Evolutionary conservation across 768 basidiomycete species (phyloP).

Genomic region (Cantharellus anzutake): DNA sequence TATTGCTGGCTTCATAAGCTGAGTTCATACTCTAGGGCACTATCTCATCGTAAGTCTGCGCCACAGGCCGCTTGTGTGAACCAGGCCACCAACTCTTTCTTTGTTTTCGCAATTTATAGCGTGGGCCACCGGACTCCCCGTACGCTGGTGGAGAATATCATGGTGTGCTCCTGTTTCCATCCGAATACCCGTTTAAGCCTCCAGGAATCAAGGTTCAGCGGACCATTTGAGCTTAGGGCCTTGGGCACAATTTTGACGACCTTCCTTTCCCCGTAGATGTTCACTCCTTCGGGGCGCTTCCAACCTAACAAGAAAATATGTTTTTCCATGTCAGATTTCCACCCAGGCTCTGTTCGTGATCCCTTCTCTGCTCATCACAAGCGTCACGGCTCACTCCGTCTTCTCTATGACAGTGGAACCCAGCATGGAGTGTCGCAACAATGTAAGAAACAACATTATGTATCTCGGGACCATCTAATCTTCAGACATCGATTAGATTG

Average conservation of each 20-base stretch:
- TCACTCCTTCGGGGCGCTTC: constrained; percentile 79
- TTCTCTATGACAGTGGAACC: constrained; percentile 51
- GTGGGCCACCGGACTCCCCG: constrained; percentile 86
- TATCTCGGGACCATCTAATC: constrained; percentile 5
- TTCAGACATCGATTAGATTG: constrained; percentile 31
- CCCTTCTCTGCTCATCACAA: no score
- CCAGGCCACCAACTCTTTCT: neutral
- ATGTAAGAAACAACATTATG: constrained; percentile 31
- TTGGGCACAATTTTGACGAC: neutral
- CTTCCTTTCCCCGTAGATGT: constrained; percentile 36
- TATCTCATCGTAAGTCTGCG: constrained; percentile 59
- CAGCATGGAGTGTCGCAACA: constrained; percentile 87
- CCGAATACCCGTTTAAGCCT: constrained; percentile 93
- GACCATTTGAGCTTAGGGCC: neutral
- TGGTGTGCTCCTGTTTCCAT: constrained; percentile 76
- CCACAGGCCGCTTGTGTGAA: neutral
- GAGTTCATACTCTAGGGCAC: constrained; percentile 45
- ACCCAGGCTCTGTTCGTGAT: constrained; percentile 60
- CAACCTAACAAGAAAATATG: constrained; percentile 90
- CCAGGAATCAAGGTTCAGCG: constrained; percentile 77
- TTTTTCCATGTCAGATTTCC: constrained; percentile 95
- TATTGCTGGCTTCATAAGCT: neutral
- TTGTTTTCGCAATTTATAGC: constrained; percentile 23
- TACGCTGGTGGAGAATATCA: constrained; percentile 89
- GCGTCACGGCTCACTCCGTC: no score